These are phyloP conservation scores for Apostasia shenzhenica DNA, from an alignment of 106 monocot species.

Conservation along the genomic window DNA sequence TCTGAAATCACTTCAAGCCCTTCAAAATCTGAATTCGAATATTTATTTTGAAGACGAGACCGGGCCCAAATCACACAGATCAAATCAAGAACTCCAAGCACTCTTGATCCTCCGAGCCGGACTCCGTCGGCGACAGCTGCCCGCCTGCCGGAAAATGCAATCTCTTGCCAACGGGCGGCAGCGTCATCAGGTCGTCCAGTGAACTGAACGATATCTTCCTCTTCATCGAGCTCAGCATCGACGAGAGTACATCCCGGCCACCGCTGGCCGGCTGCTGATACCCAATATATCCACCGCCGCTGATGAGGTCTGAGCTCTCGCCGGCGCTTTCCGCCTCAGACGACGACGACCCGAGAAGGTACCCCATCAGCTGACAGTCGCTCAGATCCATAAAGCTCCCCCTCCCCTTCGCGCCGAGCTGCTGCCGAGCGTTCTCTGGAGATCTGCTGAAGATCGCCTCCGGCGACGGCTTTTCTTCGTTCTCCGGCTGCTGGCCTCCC, in stretches of 20 bases:
- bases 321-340: not conserved
- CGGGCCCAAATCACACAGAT: not conserved
- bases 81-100: not conserved
- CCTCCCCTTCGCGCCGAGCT: not conserved
- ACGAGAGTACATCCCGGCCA: not conserved
- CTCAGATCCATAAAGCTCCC: not conserved
- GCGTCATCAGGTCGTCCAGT: conserved; percentile 27
- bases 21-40: too few relatives aligned
- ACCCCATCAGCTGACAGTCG: conserved; percentile 8
- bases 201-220: conserved; percentile 28
- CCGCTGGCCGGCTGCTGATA: not conserved
- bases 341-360: conserved; percentile 1
- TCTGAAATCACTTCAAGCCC: too few relatives aligned
- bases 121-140: conserved; percentile 3
- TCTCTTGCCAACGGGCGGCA: not conserved
- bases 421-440: not conserved
- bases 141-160: not conserved
- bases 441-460: not conserved
- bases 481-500: conserved; percentile 1
- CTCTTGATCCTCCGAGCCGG: not conserved
- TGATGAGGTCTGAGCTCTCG: not conserved
- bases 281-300: not conserved
- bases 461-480: not conserved
- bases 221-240: conserved; percentile 24
- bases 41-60: too few relatives aligned